Base-by-base conservation (phyloP, 164 flowering plant genomes). In the Nymphaea thermarum region DNA sequence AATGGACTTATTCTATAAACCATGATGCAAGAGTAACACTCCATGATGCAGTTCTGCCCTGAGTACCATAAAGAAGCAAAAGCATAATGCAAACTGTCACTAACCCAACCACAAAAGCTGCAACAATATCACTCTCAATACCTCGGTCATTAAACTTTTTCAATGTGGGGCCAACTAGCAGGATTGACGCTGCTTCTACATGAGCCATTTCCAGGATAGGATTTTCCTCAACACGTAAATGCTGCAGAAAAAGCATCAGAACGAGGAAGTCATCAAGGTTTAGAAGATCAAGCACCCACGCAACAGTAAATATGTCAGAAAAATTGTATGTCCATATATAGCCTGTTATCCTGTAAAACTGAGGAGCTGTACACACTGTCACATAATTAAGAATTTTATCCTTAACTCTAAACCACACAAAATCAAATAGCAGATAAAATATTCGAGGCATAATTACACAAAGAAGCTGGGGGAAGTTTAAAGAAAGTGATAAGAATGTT, bases 141-240 rank as follows among this genome's bases (percentile, higher is more conserved):
- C 99, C 99, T 84, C 97, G 84, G 67, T 95, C 98, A 77, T 95
- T 95, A 74, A 92, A 95, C 74, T 89, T 95, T 70, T 95, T 95
- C 70, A 95, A 74, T 18, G 97, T 92, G 63, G 94, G 89, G 71
- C 99, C 99, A 71, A 89, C 85, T 59, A 95, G 94, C 82, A 95
- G 81, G 73, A 95, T 85, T 57, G 93, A 84, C 72, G 98, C 99
- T 51, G 98, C 99, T 85, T 95, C 97, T 71, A 95, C 67, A 81
- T 92, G 99, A 72, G 90, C 80, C 91, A 92, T 90, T 78, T 87
- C 83, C 68, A 95, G 93, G 72, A 95, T 88, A 65, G 99, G 99
- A 78, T 95, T 95, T 79, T 95, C 99, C 82, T 95, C 99, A 71
- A 95, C 81, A 55, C 98, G 87, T 68, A 95, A 81, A 86, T 92